phyloP scores from a whole-genome alignment of 73 alveolate genomes.

The Stentor roeselii region DNA sequence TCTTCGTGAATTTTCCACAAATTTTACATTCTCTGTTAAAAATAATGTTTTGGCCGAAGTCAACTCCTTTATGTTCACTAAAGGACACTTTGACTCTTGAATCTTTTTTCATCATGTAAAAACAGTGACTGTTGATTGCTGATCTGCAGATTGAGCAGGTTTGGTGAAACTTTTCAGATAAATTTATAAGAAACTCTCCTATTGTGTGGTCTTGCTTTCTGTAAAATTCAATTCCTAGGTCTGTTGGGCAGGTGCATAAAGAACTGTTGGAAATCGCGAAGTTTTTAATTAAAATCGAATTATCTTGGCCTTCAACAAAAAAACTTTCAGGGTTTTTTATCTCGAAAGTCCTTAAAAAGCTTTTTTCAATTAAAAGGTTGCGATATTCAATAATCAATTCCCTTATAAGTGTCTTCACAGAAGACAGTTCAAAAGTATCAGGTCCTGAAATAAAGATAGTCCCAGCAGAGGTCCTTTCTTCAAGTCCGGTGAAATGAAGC shows the following conservation, averaged over 20 bases:
- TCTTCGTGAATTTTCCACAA: background rate
- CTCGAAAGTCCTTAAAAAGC: background rate
- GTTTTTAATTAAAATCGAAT: background rate
- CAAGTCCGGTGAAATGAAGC: background rate
- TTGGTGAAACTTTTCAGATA: background rate
- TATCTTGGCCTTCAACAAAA: background rate
- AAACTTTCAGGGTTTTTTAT: background rate
- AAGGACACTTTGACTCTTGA: slow-evolving; percentile 1
- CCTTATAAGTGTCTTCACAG: background rate
- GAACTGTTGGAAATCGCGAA: background rate
- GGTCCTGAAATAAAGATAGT: background rate
- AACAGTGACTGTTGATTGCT: background rate
- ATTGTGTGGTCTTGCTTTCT: background rate
- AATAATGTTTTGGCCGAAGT: background rate
- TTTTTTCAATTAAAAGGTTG: background rate
- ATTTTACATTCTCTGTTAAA: slow-evolving; percentile 2
- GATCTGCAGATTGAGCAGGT: background rate
- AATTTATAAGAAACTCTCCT: background rate
- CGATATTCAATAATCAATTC: background rate
- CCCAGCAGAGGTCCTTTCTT: slow-evolving; percentile 1
- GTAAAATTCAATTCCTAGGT: background rate
- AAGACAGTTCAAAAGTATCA: background rate
- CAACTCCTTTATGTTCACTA: background rate
- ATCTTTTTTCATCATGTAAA: background rate
- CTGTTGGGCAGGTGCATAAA: background rate